Base-by-base conservation (phyloP, 306 rosid species). In the Sesbania bispinosa region DNA sequence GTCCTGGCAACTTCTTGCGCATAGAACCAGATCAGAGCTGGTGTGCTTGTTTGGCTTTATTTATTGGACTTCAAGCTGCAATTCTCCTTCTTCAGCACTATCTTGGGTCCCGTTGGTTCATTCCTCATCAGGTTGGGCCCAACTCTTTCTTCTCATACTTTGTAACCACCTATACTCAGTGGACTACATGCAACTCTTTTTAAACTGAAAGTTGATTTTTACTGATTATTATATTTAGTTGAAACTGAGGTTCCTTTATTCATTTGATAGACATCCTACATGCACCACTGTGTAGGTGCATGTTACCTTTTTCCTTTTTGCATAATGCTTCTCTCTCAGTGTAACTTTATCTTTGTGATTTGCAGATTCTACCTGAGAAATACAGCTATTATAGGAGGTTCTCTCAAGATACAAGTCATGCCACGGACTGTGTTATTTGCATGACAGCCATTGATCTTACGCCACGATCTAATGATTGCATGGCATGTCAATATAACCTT, bases 1-100 rank as follows among this genome's bases (percentile, higher is more conserved):
- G 99, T 80, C 99, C 99, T 38, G 68, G 83, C 87, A 94, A 94
- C 76, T 94, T 94, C 96, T 89, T 94, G 91, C 95, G 90, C 64
- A 87, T 94, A 42, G 93, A 83, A 74, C 86, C 95, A 20, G 91
- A 91, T 79, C 84, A 79, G 60, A 75, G 79, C 65, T 94, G 99
- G 97, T 94, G 97, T 51, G 77, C 81, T 62, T 88, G 70, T 65
- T 84, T 94, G 86, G 77, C 75, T 41, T 63, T 85, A 32, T 94
- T 89, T 76, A 70, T 81, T 76, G 87, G 85, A 77, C 85, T 94
- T 51, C 97, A 94, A 86, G 90, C 93, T 3, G 77, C 85, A 18
- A 51, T 88, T 82, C 99, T 94, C 86, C 81, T 94, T 63, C 93
- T 94, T 78, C 99, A 94, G 84, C 97, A 94, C 80, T 88, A 88